Base-by-base conservation (phyloP, 805 yeast species). In the Osmozyma mogii region DNA sequence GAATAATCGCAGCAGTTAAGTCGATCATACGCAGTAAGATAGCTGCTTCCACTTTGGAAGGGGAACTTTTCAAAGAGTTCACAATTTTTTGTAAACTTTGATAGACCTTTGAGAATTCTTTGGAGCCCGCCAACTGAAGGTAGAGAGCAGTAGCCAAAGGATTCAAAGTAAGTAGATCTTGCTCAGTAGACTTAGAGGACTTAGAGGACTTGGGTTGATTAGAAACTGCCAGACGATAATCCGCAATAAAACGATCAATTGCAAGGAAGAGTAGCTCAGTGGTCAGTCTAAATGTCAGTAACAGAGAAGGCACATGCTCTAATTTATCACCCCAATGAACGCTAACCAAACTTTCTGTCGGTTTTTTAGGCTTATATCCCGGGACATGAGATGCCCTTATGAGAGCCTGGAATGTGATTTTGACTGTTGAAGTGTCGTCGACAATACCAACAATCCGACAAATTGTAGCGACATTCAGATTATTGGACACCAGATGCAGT, bases 91-190 rank as follows among this genome's bases (percentile, higher is more conserved):
- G 65, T 28, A 67, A 47, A 25, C 62, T 57, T 3, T 44, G 35
- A 48, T 69, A 68, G 0, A 75, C 70, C 22, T 55, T 56, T 12
- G 58, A 53, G 35, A 70, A 70, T 30, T 65, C 71, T 21, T 56
- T 61, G 22, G 68, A 61, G 2, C 65, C 67, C 3, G 64, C 63
- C 30, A 78, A 56, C 45, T 76, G 83, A 26, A 71, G 47, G 38
- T 63, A 69, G n/a, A 78, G 52, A 0, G 77, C 65, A 37, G 69
- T 69, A 0, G 82, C 73, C 30, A 78, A 50, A 0, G 87, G 87
- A 8, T 78, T 66, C 13, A 78, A 52, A 2, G 71, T 57, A 14
- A 75, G 46, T 9, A 77, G 52, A 32, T 58, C 55, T 4, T 34
- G 18, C 4, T 30, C 25, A 31, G 28, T 31, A 19, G 35, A 37